A percentile compares a stretch with the other conserved stretches of the same genome.
Conservation (phyloP, 345 rosid species). For the Salix koriyanagi region DNA sequence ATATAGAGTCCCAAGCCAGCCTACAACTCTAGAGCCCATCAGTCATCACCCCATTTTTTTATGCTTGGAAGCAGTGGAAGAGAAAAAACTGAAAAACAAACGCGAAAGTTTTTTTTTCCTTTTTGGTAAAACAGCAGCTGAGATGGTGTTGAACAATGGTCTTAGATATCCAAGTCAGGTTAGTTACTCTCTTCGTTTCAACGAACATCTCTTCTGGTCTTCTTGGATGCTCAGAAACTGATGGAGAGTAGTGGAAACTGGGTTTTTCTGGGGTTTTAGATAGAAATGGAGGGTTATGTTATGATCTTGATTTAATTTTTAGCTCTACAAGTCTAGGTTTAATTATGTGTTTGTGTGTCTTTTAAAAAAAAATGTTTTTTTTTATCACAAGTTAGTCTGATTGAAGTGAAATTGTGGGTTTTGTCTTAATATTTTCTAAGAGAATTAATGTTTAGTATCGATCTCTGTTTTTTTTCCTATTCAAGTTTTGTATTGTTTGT, state of each 20-base stretch:
- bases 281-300: not conserved
- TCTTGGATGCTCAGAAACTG: not conserved
- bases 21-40: not conserved
- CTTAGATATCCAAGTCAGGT: conserved; percentile 72
- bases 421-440: not conserved
- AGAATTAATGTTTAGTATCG: not conserved
- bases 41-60: not conserved
- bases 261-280: not conserved
- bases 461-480: not conserved
- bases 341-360: not conserved
- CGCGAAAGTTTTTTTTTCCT: accelerated
- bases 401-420: not conserved
- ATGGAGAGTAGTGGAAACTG: not conserved
- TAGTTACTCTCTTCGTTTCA: not conserved
- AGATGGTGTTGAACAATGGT: conserved; percentile 64
- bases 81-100: not conserved
- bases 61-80: not conserved
- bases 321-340: not conserved
- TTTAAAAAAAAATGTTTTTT: too few species aligned
- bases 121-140: not conserved
- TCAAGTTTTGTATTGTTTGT: not conserved
- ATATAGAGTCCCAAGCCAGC: not conserved
- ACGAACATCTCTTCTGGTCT: not conserved
- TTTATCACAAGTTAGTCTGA: not conserved
- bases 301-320: not conserved